These are phyloP conservation scores for Hyaloscypha variabilis DNA, from an alignment of 495 filamentous ascomycete genomes.

Conservation along the genomic window DNA sequence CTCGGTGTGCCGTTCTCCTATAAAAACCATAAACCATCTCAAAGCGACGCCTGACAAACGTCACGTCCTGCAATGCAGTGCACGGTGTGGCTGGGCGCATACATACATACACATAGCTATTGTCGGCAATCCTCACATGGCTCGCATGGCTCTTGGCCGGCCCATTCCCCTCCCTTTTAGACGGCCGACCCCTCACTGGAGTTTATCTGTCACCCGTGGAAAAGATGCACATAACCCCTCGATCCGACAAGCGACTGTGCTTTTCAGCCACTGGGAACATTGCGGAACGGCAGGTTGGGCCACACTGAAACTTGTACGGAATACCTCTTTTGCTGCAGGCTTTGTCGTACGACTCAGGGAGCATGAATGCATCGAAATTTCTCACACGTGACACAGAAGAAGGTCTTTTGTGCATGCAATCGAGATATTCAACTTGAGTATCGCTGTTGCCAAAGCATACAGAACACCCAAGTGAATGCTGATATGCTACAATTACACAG, in stretches of 20 bases:
- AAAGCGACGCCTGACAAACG: conserved; percentile 2
- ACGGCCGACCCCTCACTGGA: background rate
- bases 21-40: conserved; percentile 4
- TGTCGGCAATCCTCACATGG: conserved; percentile 9
- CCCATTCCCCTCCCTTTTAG: background rate
- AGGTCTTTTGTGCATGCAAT: no score
- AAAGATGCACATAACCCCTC: background rate
- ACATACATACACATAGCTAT: background rate
- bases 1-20: background rate
- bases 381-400: background rate
- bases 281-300: background rate
- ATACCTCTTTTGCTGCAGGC: background rate
- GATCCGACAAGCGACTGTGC: background rate
- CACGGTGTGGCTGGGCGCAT: conserved; percentile 6
- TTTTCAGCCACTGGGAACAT: conserved; percentile 3
- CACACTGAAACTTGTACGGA: conserved; percentile 1
- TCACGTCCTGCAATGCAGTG: conserved; percentile 6
- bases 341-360: background rate
- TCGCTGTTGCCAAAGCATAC: no score
- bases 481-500: no score
- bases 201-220: background rate
- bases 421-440: no score
- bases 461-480: no score
- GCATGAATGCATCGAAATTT: background rate
- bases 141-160: background rate